Conservation (phyloP, 176 grass and related monocot genomes). For the Rhipidocladum racemiflorum region DNA sequence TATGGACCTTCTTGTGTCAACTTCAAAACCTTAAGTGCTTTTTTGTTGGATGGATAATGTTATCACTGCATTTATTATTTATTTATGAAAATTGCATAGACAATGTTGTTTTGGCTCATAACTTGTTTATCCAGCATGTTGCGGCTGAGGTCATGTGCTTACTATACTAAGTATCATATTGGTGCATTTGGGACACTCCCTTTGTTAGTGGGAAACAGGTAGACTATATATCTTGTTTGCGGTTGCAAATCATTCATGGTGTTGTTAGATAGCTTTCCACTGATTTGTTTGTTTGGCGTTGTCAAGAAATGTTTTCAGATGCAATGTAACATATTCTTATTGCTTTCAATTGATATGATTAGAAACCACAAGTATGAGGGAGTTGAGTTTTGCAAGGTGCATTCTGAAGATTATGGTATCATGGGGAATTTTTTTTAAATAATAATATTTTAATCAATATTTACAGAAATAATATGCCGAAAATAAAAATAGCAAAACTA, state of each 20-base stretch:
- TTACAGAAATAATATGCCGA: too few species aligned
- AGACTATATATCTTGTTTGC: slow-evolving; percentile 14
- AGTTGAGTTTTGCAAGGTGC: slow-evolving; percentile 49
- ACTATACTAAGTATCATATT: slow-evolving; percentile 62
- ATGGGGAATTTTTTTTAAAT: slow-evolving; percentile 20
- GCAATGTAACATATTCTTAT: neutral
- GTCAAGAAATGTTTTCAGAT: slow-evolving; percentile 1
- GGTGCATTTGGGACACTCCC: slow-evolving; percentile 82
- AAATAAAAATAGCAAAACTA: too few species aligned
- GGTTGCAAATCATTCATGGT: slow-evolving; percentile 17
- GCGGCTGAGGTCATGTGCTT: slow-evolving; percentile 70
- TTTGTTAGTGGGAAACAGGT: slow-evolving; percentile 78
- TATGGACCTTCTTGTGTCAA: slow-evolving; percentile 82
- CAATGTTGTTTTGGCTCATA: slow-evolving; percentile 13
- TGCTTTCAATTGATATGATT: slow-evolving; percentile 28
- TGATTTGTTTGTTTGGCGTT: neutral
- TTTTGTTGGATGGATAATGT: slow-evolving; percentile 14
- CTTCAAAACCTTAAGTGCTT: slow-evolving; percentile 58
- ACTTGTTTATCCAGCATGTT: slow-evolving; percentile 51
- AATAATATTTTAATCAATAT: too few species aligned
- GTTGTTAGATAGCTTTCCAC: slow-evolving; percentile 32
- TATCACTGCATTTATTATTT: neutral
- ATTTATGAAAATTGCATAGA: slow-evolving; percentile 11
- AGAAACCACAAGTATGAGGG: neutral
- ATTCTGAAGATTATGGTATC: slow-evolving; percentile 71